phyloP scores from a whole-genome alignment of 2,329 filamentous ascomycete species.

The Cercospora brassicicola region DNA sequence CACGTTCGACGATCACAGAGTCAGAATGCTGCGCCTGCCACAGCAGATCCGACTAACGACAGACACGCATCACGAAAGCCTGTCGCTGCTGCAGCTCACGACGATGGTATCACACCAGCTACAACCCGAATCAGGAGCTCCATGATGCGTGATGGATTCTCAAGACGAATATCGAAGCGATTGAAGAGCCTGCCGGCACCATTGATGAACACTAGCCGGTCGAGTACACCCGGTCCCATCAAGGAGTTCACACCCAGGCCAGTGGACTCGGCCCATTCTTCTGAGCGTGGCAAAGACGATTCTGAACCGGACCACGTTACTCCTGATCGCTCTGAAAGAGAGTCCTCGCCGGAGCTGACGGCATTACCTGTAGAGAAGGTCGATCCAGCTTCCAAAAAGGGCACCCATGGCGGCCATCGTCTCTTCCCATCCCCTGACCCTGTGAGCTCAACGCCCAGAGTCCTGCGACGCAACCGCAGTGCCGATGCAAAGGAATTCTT shows the following conservation, averaged over 20 bases:
- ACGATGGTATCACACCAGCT: conserved; percentile 8
- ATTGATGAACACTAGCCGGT: conserved; percentile 1
- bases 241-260: conserved; percentile 11
- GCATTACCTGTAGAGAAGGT: background rate
- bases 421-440: conserved; percentile 25
- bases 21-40: conserved; percentile 7
- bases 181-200: conserved; percentile 27
- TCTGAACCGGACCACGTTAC: conserved; percentile 4
- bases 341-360: conserved; percentile 6
- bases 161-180: conserved; percentile 33
- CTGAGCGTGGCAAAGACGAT: conserved; percentile 18
- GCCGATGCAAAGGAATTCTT: conserved; percentile 16
- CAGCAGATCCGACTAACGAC: background rate
- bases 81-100: background rate
- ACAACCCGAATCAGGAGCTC: background rate
- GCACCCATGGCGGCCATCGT: conserved; percentile 10
- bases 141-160: conserved; percentile 27
- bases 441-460: conserved; percentile 11
- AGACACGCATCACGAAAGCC: background rate
- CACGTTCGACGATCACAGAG: conserved; percentile 21
- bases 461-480: conserved; percentile 11
- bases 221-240: conserved; percentile 3
- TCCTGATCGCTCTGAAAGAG: conserved; percentile 8
- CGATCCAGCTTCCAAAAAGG: background rate
- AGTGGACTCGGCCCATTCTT: conserved; percentile 25